Conservation (phyloP, 2,329 filamentous ascomycete species). For the Lachnellula arida region DNA sequence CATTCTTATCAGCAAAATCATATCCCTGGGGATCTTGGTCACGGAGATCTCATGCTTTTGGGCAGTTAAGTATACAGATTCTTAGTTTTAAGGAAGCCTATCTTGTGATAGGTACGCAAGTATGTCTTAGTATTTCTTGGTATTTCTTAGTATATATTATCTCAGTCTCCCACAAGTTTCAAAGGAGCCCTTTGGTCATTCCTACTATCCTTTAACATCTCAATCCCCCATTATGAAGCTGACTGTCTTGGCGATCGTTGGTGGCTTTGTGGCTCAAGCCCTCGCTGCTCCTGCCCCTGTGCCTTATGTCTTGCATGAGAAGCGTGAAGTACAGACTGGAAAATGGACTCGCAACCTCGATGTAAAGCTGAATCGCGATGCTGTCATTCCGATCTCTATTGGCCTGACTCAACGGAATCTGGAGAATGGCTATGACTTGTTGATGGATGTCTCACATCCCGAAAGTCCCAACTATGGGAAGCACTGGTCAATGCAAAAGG, state of each 20-base stretch:
- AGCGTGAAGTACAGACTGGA: conserved; percentile 9
- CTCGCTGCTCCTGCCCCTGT: conserved; percentile 10
- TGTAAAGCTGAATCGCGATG: conserved; percentile 14
- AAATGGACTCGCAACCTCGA: conserved; percentile 12
- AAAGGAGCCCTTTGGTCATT: neutral
- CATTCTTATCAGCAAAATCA: no score
- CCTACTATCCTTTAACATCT: neutral
- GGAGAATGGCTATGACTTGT: conserved; percentile 38
- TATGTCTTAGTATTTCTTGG: neutral
- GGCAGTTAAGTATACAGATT: neutral
- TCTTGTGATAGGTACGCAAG: neutral
- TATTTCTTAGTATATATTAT: neutral
- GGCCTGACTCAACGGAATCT: conserved; percentile 42
- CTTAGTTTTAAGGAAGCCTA: neutral
- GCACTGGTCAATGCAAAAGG: conserved; percentile 42
- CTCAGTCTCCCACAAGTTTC: neutral
- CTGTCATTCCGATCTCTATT: conserved; percentile 28
- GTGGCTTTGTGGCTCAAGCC: conserved; percentile 5
- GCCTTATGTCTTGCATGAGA: conserved; percentile 23
- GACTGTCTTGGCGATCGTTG: conserved; percentile 8
- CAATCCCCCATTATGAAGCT: conserved; percentile 14
- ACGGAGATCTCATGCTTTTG: neutral
- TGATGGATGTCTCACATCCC: conserved; percentile 42
- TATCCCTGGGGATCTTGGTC: no score
- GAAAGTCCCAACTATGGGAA: conserved; percentile 39